phyloP scores from a whole-genome alignment of 2,329 filamentous ascomycete species.

The Exophiala xenobiotica region DNA sequence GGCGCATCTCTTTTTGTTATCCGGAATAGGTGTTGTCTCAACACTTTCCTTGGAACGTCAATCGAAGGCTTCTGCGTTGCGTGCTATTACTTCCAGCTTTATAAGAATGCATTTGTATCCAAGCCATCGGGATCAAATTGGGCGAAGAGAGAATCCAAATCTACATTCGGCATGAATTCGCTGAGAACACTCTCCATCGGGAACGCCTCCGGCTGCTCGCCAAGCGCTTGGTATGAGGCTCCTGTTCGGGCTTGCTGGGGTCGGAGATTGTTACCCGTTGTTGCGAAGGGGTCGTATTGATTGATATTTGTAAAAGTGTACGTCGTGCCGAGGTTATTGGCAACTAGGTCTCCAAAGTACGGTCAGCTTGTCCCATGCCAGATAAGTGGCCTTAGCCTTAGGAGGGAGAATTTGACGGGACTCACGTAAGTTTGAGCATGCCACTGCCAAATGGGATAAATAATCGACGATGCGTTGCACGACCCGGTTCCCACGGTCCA shows the following conservation, averaged over 20 bases:
- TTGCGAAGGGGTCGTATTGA: not conserved
- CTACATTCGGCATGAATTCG: not conserved
- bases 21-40: too few species aligned
- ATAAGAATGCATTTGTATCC: not conserved
- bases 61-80: too few species aligned
- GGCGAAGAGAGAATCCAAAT: not conserved
- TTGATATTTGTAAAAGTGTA: not conserved
- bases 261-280: not conserved
- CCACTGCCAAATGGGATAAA: conserved; percentile 3
- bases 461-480: conserved; percentile 8
- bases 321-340: not conserved
- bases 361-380: not conserved
- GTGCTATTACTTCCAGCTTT: not conserved
- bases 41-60: too few species aligned
- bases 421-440: not conserved
- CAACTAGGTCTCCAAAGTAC: not conserved
- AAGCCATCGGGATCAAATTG: not conserved
- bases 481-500: conserved; percentile 15
- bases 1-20: too few species aligned
- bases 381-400: not conserved
- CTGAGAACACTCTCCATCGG: not conserved
- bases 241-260: not conserved
- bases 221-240: not conserved
- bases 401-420: not conserved
- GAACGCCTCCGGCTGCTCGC: not conserved